A percentile compares a stretch with the other conserved stretches of the same genome.
Evolutionary conservation across 306 rosid genomes (phyloP).

Genomic region (Dryas alaskensis): DNA sequence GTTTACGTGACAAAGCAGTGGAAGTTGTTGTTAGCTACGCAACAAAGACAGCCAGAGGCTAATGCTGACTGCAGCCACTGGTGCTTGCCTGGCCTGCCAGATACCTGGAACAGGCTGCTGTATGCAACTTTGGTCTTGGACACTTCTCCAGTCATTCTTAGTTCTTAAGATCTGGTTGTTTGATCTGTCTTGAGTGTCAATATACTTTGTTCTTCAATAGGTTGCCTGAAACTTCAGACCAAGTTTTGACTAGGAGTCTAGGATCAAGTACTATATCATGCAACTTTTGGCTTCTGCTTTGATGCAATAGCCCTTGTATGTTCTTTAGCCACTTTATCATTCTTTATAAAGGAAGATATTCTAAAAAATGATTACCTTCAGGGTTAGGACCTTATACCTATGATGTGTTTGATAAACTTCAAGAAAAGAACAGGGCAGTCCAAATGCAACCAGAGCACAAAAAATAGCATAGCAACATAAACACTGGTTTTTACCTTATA

Average conservation of each 20-base stretch:
- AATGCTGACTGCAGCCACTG: conserved; percentile 45
- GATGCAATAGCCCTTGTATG: background rate
- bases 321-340: background rate
- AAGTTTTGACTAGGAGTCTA: too few relatives aligned
- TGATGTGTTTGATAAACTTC: background rate
- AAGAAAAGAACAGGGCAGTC: background rate
- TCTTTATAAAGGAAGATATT: background rate
- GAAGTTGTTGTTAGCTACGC: conserved; percentile 14
- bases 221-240: background rate
- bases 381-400: background rate
- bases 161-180: conserved; percentile 1
- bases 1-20: conserved; percentile 19
- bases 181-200: background rate
- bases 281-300: background rate
- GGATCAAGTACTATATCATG: too few relatives aligned
- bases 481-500: background rate
- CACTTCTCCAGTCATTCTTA: conserved; percentile 11
- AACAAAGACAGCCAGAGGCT: conserved; percentile 5
- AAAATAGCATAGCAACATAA: background rate
- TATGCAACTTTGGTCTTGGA: conserved; percentile 22
- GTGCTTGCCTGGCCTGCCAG: conserved; percentile 52
- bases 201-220: background rate
- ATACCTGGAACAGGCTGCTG: conserved; percentile 47
- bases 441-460: background rate
- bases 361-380: too few relatives aligned